These are phyloP conservation scores for Candida andamanensis DNA, from an alignment of 805 yeast genomes.

Conservation along the genomic window DNA sequence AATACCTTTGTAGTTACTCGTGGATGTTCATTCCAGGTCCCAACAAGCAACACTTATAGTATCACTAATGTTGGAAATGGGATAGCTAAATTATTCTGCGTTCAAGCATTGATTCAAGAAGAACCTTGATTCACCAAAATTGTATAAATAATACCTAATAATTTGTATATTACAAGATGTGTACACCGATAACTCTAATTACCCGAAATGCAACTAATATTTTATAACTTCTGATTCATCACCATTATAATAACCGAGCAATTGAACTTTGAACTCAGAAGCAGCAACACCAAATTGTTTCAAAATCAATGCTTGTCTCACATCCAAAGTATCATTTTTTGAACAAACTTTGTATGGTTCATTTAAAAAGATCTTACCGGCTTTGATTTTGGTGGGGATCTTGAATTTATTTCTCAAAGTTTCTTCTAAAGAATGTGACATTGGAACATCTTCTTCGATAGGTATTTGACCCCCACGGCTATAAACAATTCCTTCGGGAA, in stretches of 20 bases:
- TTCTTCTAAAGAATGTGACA: constrained; percentile 94
- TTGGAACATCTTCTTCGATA: constrained; percentile 88
- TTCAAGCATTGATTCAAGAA: constrained; percentile 37
- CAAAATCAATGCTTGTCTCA: constrained; percentile 83
- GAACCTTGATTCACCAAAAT: background rate
- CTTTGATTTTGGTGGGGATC: constrained; percentile 84
- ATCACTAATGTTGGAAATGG: constrained; percentile 57
- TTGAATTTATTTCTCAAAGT: constrained; percentile 84
- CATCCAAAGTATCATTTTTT: constrained; percentile 77
- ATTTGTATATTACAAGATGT: too few relatives aligned
- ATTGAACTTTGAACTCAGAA: constrained; percentile 78
- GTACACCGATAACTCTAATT: too few relatives aligned
- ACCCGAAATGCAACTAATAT: constrained; percentile 11
- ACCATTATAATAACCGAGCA: constrained; percentile 73
- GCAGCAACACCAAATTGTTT: constrained; percentile 96
- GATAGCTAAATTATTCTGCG: constrained; percentile 66
- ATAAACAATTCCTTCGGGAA: constrained; percentile 88
- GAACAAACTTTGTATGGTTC: constrained; percentile 77
- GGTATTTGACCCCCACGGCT: constrained; percentile 94
- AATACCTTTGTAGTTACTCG: constrained; percentile 54
- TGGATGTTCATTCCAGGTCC: constrained; percentile 80
- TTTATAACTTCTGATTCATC: constrained; percentile 38
- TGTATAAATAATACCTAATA: too few relatives aligned
- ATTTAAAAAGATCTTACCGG: constrained; percentile 78
- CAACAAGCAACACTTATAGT: constrained; percentile 69